Evolutionary conservation across 106 monocot genomes (phyloP).

Genomic region (Dendrobium catenatum): DNA sequence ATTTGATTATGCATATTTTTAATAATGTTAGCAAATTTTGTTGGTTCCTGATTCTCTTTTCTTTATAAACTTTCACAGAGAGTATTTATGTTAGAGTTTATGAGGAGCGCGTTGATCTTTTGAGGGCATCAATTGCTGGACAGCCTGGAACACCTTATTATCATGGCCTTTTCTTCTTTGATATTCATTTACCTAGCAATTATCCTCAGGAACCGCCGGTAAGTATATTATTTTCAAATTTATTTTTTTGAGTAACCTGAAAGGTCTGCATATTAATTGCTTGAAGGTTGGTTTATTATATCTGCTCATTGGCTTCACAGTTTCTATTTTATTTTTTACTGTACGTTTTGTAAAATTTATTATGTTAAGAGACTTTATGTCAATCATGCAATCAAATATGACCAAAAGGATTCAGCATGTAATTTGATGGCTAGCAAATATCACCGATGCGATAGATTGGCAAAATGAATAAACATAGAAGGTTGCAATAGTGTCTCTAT

Average conservation of each 20-base stretch:
- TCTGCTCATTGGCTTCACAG: not conserved
- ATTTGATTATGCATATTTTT: not conserved
- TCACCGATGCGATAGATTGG: too few relatives aligned
- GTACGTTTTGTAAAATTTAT: not conserved
- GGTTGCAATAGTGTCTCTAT: too few relatives aligned
- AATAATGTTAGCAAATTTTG: not conserved
- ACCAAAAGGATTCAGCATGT: too few relatives aligned
- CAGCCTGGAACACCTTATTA: conserved; percentile 72
- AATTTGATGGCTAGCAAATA: too few relatives aligned
- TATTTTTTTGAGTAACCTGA: not conserved
- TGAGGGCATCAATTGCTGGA: conserved; percentile 70
- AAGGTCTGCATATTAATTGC: not conserved
- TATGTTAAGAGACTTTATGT: not conserved
- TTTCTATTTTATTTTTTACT: not conserved
- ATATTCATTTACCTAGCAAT: conserved; percentile 61
- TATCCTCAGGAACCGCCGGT: conserved; percentile 87
- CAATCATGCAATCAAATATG: too few relatives aligned
- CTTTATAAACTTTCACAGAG: conserved; percentile 27
- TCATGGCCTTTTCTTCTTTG: conserved; percentile 81
- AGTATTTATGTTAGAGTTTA: conserved; percentile 69
- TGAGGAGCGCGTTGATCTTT: conserved; percentile 79
- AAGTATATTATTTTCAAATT: conserved; percentile 13
- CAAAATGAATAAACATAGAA: too few relatives aligned
- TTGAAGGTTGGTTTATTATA: conserved; percentile 1
- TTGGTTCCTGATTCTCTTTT: not conserved